Evolutionary conservation across 148 eudicot genomes (phyloP).

Genomic region (Chenopodium berlandieri): DNA sequence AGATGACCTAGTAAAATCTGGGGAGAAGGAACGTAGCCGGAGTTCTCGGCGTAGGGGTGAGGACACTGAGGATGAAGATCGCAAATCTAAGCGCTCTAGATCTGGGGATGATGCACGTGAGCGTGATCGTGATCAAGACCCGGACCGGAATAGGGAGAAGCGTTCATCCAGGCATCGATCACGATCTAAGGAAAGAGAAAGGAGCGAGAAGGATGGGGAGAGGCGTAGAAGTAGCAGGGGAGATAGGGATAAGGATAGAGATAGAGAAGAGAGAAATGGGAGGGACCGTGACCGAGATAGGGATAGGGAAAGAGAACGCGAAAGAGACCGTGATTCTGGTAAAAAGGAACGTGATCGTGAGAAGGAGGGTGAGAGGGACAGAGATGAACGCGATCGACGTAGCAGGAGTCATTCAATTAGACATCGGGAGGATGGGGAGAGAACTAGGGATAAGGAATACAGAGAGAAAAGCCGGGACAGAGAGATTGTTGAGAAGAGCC

Average conservation of each 20-base stretch:
- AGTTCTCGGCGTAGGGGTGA: constrained; percentile 56
- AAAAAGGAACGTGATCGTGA: constrained; percentile 38
- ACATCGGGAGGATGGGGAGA: constrained; percentile 45
- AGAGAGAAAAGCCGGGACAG: constrained; percentile 47
- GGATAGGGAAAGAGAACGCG: constrained; percentile 34
- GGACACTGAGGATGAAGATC: constrained; percentile 42
- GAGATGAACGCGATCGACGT: constrained; percentile 39
- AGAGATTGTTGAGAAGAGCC: constrained; percentile 32
- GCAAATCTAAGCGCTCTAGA: constrained; percentile 48
- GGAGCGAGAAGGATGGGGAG: constrained; percentile 45
- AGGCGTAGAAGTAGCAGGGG: constrained; percentile 48
- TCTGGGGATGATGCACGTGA: constrained; percentile 51
- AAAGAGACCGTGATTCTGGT: constrained; percentile 39
- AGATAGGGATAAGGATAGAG: constrained; percentile 42
- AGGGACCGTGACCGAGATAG: constrained; percentile 36
- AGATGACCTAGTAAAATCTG: constrained; percentile 36
- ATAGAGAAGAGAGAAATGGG: constrained; percentile 41
- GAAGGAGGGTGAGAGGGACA: constrained; percentile 35
- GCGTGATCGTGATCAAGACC: constrained; percentile 33
- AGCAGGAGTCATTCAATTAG: constrained; percentile 52
- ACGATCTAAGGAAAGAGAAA: constrained; percentile 54
- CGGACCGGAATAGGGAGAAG: constrained; percentile 46
- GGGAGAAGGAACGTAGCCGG: constrained; percentile 40
- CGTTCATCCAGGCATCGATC: constrained; percentile 44
- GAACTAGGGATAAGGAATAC: constrained; percentile 34